phyloP scores from a whole-genome alignment of 2,329 filamentous ascomycete species.

The Didymella keratinophila region DNA sequence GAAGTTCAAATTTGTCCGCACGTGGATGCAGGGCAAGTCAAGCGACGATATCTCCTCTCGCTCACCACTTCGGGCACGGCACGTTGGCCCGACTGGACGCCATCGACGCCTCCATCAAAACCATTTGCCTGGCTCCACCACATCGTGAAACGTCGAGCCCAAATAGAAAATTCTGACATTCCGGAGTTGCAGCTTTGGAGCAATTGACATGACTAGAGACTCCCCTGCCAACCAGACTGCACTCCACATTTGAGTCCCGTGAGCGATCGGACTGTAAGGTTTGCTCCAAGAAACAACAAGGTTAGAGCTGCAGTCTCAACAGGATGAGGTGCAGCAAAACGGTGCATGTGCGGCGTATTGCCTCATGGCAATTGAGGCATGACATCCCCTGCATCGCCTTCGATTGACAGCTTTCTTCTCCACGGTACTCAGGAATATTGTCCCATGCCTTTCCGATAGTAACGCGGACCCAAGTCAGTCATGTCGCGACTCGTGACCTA shows the following conservation, averaged over 20 bases:
- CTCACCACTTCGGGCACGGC: background rate
- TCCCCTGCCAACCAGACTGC: background rate
- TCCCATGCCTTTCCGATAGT: background rate
- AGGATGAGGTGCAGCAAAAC: background rate
- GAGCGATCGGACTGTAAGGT: background rate
- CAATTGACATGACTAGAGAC: background rate
- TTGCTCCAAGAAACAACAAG: background rate
- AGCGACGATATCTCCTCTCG: constrained; percentile 9
- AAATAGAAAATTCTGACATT: background rate
- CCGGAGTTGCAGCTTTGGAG: background rate
- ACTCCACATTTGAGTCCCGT: constrained; percentile 4
- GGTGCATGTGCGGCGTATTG: constrained; percentile 4
- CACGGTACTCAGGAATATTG: background rate
- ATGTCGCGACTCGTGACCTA: constrained; percentile 11
- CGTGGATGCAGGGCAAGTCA: constrained; percentile 10
- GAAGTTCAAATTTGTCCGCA: background rate
- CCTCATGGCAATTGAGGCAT: constrained; percentile 5
- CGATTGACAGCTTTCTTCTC: background rate
- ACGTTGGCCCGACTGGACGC: constrained; percentile 1
- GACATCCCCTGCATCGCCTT: background rate
- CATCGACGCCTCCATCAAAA: background rate
- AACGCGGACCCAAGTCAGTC: background rate
- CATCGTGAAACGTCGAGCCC: constrained; percentile 1
- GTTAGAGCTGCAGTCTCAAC: constrained; percentile 8
- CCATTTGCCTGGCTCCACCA: constrained; percentile 1